Conservation (phyloP, 2,329 filamentous ascomycete genomes). For the Trichoderma koningii region DNA sequence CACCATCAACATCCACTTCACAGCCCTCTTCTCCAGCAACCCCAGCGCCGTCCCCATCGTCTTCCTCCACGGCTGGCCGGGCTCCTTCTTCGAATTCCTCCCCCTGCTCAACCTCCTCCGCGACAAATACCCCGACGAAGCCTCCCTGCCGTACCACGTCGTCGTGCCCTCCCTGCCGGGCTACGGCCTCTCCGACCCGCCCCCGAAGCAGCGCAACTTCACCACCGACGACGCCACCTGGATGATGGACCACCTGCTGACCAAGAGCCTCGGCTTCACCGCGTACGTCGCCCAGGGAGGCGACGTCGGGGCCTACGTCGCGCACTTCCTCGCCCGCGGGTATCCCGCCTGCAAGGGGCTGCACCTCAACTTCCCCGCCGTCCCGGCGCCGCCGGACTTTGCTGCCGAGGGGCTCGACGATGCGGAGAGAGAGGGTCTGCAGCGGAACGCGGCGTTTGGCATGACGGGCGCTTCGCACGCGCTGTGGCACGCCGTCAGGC, state of each 20-base stretch:
- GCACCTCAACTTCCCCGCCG: neutral
- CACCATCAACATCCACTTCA: constrained; percentile 6
- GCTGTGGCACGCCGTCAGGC: neutral
- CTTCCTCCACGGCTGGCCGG: constrained; percentile 6
- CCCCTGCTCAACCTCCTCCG: neutral
- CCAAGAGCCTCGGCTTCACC: constrained; percentile 4
- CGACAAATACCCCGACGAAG: constrained; percentile 5
- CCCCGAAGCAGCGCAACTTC: neutral
- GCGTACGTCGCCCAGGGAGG: constrained; percentile 15
- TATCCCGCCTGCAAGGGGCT: neutral
- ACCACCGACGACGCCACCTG: neutral
- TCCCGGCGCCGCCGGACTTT: neutral
- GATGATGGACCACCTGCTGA: constrained; percentile 7
- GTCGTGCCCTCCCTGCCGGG: constrained; percentile 1
- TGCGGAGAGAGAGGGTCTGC: neutral
- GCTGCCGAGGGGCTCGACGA: neutral
- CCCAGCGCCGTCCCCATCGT: neutral
- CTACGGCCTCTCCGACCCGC: neutral
- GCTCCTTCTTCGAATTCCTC: constrained; percentile 14
- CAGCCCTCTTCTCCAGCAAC: constrained; percentile 9
- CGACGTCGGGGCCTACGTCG: constrained; percentile 1
- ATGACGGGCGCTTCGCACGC: neutral
- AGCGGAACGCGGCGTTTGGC: neutral
- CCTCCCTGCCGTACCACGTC: neutral
- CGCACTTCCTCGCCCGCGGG: neutral